Evolutionary conservation across 345 rosid species (phyloP).

Genomic region (Firmiana major): DNA sequence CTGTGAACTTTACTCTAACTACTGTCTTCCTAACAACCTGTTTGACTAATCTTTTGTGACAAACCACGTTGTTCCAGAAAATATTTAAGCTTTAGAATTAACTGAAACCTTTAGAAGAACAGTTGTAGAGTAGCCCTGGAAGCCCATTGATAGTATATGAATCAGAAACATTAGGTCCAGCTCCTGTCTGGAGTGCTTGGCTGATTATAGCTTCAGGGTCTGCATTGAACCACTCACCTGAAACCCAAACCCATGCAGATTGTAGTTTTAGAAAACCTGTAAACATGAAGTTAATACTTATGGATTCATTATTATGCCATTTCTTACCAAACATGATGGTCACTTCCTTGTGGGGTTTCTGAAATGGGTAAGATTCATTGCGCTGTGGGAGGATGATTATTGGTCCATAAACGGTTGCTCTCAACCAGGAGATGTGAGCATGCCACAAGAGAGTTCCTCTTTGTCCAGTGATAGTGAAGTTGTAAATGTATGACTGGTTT

Average conservation of each 20-base stretch:
- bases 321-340: slow-evolving; percentile 45
- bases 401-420: slow-evolving; percentile 50
- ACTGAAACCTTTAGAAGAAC: slow-evolving; percentile 47
- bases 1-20: not conserved
- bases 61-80: not conserved
- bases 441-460: slow-evolving; percentile 66
- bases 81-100: not conserved
- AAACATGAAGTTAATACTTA: not conserved
- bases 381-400: slow-evolving; percentile 53
- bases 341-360: slow-evolving; percentile 56
- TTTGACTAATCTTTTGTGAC: not conserved
- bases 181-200: slow-evolving; percentile 53
- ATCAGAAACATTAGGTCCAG: slow-evolving; percentile 54
- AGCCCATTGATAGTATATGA: slow-evolving; percentile 58
- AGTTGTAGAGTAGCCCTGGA: slow-evolving; percentile 62
- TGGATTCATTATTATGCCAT: not conserved
- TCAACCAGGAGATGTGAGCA: slow-evolving; percentile 63
- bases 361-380: slow-evolving; percentile 47
- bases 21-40: not conserved
- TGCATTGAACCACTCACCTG: slow-evolving; percentile 64
- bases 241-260: not conserved
- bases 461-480: slow-evolving; percentile 58
- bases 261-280: not conserved
- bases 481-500: slow-evolving; percentile 41
- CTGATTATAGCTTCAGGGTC: slow-evolving; percentile 53